A percentile compares a stretch with the other conserved stretches of the same genome.
phyloP scores from a whole-genome alignment of 1,284 basidiomycete species.

The Ustilago trichophora region DNA sequence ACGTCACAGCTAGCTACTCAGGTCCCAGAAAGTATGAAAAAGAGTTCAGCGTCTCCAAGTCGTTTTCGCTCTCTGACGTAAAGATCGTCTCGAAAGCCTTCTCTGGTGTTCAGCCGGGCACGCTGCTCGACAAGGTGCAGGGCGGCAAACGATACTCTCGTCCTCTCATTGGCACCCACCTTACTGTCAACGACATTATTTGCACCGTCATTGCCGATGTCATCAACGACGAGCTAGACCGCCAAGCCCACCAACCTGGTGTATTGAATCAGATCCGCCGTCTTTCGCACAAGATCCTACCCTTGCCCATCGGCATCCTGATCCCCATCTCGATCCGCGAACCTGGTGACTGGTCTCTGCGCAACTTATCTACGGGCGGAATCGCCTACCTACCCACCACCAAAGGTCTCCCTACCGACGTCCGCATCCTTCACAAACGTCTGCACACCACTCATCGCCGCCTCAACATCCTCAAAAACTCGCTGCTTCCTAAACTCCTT shows the following conservation, averaged over 20 bases:
- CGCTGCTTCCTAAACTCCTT: conserved; percentile 46
- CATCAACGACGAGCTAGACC: conserved; percentile 50
- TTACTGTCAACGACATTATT: conserved; percentile 64
- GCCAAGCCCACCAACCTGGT: conserved; percentile 21
- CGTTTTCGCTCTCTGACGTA: conserved; percentile 54
- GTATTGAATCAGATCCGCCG: conserved; percentile 20
- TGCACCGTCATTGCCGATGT: conserved; percentile 60
- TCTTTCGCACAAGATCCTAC: conserved; percentile 39
- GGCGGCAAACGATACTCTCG: conserved; percentile 28
- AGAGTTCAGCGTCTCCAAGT: conserved; percentile 43
- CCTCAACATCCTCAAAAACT: conserved; percentile 57
- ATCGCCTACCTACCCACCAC: conserved; percentile 58
- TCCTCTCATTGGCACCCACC: conserved; percentile 46
- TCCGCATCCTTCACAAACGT: conserved; percentile 42
- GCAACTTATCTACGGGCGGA: conserved; percentile 61
- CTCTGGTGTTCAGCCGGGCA: conserved; percentile 55
- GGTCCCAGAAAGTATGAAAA: conserved; percentile 50
- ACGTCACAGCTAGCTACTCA: conserved; percentile 43
- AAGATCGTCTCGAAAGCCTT: conserved; percentile 63
- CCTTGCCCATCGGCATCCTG: conserved; percentile 51
- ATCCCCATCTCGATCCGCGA: conserved; percentile 63
- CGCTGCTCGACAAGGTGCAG: conserved; percentile 38
- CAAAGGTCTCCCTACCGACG: conserved; percentile 22
- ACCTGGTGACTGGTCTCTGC: conserved; percentile 56
- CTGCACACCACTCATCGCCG: conserved; percentile 51